Evolutionary conservation across 805 yeast genomes (phyloP), one percentile per base, ranked within the genome.

Genomic region (Cyberlindnera samutprakarnensis): DNA sequence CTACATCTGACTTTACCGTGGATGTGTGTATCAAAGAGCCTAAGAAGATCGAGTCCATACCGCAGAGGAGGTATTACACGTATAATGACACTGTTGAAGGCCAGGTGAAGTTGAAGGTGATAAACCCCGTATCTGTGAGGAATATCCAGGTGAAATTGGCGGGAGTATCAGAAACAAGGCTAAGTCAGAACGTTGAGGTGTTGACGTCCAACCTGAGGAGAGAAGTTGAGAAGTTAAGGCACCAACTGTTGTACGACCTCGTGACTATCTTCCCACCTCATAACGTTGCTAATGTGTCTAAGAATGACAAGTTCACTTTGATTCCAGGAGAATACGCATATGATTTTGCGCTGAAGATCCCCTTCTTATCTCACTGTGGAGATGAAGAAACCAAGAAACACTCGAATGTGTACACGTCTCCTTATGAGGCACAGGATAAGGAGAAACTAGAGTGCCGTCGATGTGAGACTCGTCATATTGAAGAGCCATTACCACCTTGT

Each of bases 121-220:
- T 19, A 17, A 35, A 25, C 3, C 61, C 72, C 9, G 54, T 68
- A 12, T 45, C 67, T 2, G 51, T 73, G 23, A 62, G 61, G 24
- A 59, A 59, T 39, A 65, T 73, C 24, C 70, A 66, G 38, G 75
- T 72, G 27, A 72, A 72, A 42, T 52, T 72, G 11, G 70, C 70
- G 42, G 80, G 78, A 2, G 49, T 66, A 1, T 51, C 74, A 9
- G 49, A 47, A 23, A 54, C 75, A 0, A 52, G 49, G 30, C 37
- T 72, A 13, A 62, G 66, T 0, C 37, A 32, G 10, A 38, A 35
- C 7, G 36, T 31, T 6, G 22, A 23, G 16, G 34, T 23, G 16
- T 12, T 19, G 9, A 38, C 31, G 12, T 31, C 36, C 13, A 38
- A 39, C 29, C 14, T 25, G 3, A 20, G 33, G 5, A 18, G 18